Evolutionary conservation across 148 eudicot species (phyloP).

Genomic region (Nepenthes mirabilis): DNA sequence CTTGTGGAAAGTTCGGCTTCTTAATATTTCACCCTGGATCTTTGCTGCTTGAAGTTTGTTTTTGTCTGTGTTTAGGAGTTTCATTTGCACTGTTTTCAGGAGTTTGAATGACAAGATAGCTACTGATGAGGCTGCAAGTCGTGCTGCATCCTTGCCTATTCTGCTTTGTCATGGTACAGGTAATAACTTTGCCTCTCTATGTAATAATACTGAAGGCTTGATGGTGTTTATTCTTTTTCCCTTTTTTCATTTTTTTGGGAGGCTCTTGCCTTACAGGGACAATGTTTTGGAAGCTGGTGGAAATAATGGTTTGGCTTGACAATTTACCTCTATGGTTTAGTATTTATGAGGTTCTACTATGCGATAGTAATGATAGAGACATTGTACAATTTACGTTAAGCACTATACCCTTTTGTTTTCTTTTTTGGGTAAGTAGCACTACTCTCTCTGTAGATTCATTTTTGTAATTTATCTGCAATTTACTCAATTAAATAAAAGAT

Average conservation of each 20-base stretch:
- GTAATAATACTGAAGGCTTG: too few species aligned
- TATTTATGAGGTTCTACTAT: background rate
- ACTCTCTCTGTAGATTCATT: too few species aligned
- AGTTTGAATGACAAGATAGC: conserved; percentile 37
- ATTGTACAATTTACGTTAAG: too few species aligned
- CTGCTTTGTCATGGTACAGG: conserved; percentile 91
- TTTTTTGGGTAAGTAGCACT: background rate
- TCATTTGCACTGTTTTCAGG: conserved; percentile 21
- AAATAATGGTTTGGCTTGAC: background rate
- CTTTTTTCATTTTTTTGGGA: too few species aligned
- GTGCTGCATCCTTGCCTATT: conserved; percentile 77
- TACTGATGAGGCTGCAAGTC: conserved; percentile 41
- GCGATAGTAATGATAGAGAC: too few species aligned
- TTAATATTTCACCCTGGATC: background rate
- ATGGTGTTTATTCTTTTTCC: too few species aligned
- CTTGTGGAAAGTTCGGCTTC: conserved; percentile 63
- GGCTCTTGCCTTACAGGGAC: too few species aligned
- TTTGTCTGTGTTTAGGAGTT: conserved; percentile 3
- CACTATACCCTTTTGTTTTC: background rate
- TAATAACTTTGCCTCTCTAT: conserved; percentile 10
- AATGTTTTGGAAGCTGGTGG: background rate
- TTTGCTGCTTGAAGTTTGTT: background rate
- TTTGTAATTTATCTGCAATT: too few species aligned
- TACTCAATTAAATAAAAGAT: too few species aligned
- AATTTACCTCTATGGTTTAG: background rate